Evolutionary conservation across 2,329 filamentous ascomycete genomes (phyloP), one percentile per base, ranked within the genome.

Genomic region (Calcarisporium arbuscula): DNA sequence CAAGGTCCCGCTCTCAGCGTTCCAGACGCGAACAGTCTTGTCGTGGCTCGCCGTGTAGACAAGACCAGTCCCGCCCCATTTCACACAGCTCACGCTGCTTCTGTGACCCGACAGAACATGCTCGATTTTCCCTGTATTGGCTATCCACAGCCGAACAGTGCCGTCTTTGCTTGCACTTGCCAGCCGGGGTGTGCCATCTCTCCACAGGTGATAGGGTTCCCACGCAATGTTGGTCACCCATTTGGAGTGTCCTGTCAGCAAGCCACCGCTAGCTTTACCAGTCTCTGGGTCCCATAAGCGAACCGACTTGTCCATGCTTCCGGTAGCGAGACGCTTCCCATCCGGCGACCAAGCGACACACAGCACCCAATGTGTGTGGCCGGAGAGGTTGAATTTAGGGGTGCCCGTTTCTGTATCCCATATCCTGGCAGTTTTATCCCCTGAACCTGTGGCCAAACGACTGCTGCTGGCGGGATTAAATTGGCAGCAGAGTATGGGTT

Each of bases 391-490:
- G 58, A 85, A 77, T 41, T 86, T 75, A 0, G 89, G 88, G 9
- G 88, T 95, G 30, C 89, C 89, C 0, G 88, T 95, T 51, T 95
- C 86, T 31, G 87, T 89, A 52, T 98, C 89, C 87, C 87, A 95
- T 64, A 96, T 82, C 37, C 90, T 70, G 1, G 89, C 90, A 2
- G 89, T 95, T 47, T 83, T 83, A 53, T 98, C 92, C 30, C 92
- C 92, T 41, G 83, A 87, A 1, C 90, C 92, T 2, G 86, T 95
- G 0, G 88, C 89, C 58, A 95, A 73, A 39, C 81, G 73, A 9
- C 79, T 78, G 18, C 85, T 90, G 6, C 75, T 79, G 23, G 75
- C 73, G 0, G 90, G 90, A 1, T 85, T 92, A 59, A 95, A 96
- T 25, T 89, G 80, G 3, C 85, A 82, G 19, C 85, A 77, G 16